Evolutionary conservation across 2,329 filamentous ascomycete species (phyloP), one percentile per base, ranked within the genome.

Genomic region (Sarocladiaceae sp.): DNA sequence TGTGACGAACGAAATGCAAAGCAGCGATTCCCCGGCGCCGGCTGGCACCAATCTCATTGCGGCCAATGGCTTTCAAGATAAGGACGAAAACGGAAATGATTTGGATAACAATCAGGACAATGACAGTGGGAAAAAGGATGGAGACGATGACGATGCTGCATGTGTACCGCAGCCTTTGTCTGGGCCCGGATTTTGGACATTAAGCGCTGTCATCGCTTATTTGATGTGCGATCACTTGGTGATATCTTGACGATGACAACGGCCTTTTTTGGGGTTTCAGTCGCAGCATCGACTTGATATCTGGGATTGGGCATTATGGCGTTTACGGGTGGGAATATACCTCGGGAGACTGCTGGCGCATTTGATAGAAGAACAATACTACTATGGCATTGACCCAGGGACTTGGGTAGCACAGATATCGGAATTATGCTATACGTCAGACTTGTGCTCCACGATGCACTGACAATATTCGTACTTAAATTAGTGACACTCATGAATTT

Each of bases 1-100:
- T 1, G 75, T 70, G 17, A 65, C 72, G 1, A 69, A 67, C 54
- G 71, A 77, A 56, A 61, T 61, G 55, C 60, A 69, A 53, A 65
- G 44, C 18, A 54, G 46, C 11, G 53, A 53, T 36, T 53, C 52
- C 11, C 55, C 60, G 2, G 52, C 58, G 26, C 52, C 58, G 18
- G 53, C 56, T 5, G 52, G 58, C 11, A 56, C 58, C 31, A 57
- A 53, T 18, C 52, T 64, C n/a, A 59, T 55, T 36, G 64, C 66
- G 23, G 58, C 65, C n/a, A 59, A 62, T 17, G 68, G 68, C 7
- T 66, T 69, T 50, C 66, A 67, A 40, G 46, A 48, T 22, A 48
- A 48, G 26, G 44, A 48, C n/a, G 23, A 48, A 31, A 20, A 37
- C n/a, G 47, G 28, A 3, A 50, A 50, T 20, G 20, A 15, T 11